Evolutionary conservation across 257 asterid species (phyloP), one percentile per base, ranked within the genome.

Genomic region (Jacaranda mimosifolia): DNA sequence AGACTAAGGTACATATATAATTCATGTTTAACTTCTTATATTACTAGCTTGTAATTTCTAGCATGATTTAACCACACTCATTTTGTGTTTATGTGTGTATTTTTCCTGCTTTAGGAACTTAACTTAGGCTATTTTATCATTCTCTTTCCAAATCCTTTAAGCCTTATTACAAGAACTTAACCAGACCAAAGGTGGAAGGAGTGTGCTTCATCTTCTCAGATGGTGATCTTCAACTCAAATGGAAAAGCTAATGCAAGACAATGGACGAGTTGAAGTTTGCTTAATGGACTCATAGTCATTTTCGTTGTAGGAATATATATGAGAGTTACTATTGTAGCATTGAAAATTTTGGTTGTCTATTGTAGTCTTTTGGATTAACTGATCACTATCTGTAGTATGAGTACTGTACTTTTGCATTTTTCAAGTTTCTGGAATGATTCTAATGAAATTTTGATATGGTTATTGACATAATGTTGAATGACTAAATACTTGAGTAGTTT

Each of bases 121-220:
- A 11, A 66, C 5, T 7, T 35, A 35, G 9, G 1, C 5, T 4
- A 6, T 3, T 40, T 3, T 36, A 40, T 42, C 1, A 17, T 11
- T 0, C 13, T 39, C 73, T 81, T 3, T 17, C 58, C 36, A 9
- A 17, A 38, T 42, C 35, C 58, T 69, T 81, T 8, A 10, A 43
- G 75, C 71, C 79, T 38, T 6, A 67, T 26, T 4, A 6, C 9
- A 8, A 19, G 71, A 12, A 26, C 71, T 79, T 9, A 39, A 6
- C 58, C 10, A 7, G 12, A 59, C 36, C n/a, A 14, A 6, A 42
- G 36, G 77, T 3, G 80, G 60, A 17, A 55, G 13, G 67, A 42
- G n/a, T 3, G 51, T 80, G 63, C 3, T 62, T 5, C 6, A 60
- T 1, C 51, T 68, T 46, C 21, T 74, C 2, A 45, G 0, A 45